Base-by-base conservation (phyloP, 2,329 filamentous ascomycete genomes). In the Xylariaceae sp. region DNA sequence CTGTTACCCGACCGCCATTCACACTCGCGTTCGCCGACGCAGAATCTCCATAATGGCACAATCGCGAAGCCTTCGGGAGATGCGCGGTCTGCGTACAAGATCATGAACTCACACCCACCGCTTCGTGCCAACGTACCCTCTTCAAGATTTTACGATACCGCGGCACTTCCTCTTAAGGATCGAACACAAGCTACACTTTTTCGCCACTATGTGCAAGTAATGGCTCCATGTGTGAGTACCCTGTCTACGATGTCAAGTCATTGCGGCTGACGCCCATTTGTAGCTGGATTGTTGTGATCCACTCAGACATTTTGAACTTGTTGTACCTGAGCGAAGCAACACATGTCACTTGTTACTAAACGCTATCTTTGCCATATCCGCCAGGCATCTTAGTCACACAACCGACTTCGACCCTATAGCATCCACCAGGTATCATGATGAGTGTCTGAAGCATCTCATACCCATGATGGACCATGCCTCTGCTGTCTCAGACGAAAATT, bases 301-400 rank as follows among this genome's bases (percentile, higher is more conserved):
- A 13, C 51, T 58, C 47, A 68, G 64, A 16, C 78, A 81, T 53
- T 84, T 85, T 57, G 75, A 78, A 49, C 70, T 73, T 0, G 68
- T 78, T 6, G 80, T 84, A 0, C 81, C 81, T 0, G 72, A 77
- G 48, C 70, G 77, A 17, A 79, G 81, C 4, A 73, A 72, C 12
- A 72, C 67, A 1, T 81, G 74, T 47, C 75, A 75, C 0, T 75
- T 78, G 2, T 69, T 84, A 4, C 69, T 82, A 12, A 81, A 82
- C 49, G 80, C 81, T 18, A 81, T 83, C 22, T 73, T 82, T 40
- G 80, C 81, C 2, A 69, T 83, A 4, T 76, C 81, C 0, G 77
- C 80, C 2, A 71, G 79, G 36, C 81, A 83, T 59, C 65, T 83
- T 36, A 79, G 75, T 43, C 71, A 79, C 31, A 74, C 73, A 12